Evolutionary conservation across 2,329 filamentous ascomycete species (phyloP), one percentile per base, ranked within the genome.

Genomic region (Botrytis galanthina): DNA sequence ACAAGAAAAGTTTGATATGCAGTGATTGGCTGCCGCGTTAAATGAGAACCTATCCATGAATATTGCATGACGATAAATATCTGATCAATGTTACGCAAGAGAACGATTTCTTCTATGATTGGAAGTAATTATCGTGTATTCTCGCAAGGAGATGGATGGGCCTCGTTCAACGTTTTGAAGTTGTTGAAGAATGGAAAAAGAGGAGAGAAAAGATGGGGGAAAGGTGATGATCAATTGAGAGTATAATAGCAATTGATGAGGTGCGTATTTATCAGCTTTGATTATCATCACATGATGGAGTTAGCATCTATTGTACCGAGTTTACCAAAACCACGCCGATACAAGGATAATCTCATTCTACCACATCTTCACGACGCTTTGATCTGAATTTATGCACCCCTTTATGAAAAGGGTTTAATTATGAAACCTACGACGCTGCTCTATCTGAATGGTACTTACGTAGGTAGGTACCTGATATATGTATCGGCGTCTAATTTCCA

Each of bases 1-100:
- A 74, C 42, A 57, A 57, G 32, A n/a, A 73, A 35, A 64, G 73
- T 54, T 70, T 74, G 68, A 44, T 39, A 44, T 44, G 54, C 48
- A 51, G 60, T 67, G 66, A 75, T 76, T 76, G 63, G 73, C 59
- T 35, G 74, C 72, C 74, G 76, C 76, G 74, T 77, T 59, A 71
- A 62, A 46, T 71, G 39, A 71, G 22, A 35, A 29, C n/a, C 35
- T 35, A 39, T 35, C 46, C 67, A 61, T 61, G 37, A 60, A n/a
- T 44, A 16, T 60, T 46, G 51, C 39, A 61, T 61, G 39, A 70
- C 20, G 44, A 61, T 35, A 10, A 39, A 26, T 42, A 48, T 35
- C 69, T 37, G 46, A 67, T 67, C 64, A 20, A 10, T 32, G 37
- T 57, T 66, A 57, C 60, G 60, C 70, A 54, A 68, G 12, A 54